Evolutionary conservation across 768 basidiomycete genomes (phyloP).

Genomic region (Collybiopsis luxurians): DNA sequence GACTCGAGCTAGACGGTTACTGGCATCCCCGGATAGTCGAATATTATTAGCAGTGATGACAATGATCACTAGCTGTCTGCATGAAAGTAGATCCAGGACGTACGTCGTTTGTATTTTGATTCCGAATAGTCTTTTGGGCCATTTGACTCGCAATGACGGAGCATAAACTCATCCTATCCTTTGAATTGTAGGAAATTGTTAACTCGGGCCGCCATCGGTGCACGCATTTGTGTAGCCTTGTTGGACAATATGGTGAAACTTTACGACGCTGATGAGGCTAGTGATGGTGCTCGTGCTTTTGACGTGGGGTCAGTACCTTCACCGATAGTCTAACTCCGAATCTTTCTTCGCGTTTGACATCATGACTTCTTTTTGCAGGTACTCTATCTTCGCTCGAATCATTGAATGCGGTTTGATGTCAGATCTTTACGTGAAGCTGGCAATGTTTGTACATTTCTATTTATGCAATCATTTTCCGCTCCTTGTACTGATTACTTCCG

Average conservation of each 20-base stretch:
- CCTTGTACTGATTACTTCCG: too few relatives aligned
- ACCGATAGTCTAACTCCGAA: not conserved
- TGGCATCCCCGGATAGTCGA: conserved; percentile 63
- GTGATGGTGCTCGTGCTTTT: conserved; percentile 66
- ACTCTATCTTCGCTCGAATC: conserved; percentile 60
- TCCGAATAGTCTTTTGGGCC: conserved; percentile 12
- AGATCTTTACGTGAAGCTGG: conserved; percentile 57
- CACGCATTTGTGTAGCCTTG: conserved; percentile 63
- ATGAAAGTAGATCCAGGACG: conserved; percentile 55
- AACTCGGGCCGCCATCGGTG: conserved; percentile 50
- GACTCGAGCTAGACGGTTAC: conserved; percentile 43
- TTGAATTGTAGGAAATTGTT: conserved; percentile 44
- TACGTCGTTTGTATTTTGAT: conserved; percentile 30
- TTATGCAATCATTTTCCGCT: conserved; percentile 11
- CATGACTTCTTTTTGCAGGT: conserved; percentile 37
- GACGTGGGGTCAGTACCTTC: conserved; percentile 59
- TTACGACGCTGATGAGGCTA: conserved; percentile 65
- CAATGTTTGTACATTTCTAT: conserved; percentile 46
- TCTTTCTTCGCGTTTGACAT: not conserved
- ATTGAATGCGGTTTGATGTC: conserved; percentile 59
- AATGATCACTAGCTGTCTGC: conserved; percentile 70
- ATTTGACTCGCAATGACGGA: conserved; percentile 5
- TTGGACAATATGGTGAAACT: conserved; percentile 71
- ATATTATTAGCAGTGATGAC: conserved; percentile 63
- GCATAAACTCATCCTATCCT: not conserved